Evolutionary conservation across 306 rosid species (phyloP).

Genomic region (Fagus sylvatica): DNA sequence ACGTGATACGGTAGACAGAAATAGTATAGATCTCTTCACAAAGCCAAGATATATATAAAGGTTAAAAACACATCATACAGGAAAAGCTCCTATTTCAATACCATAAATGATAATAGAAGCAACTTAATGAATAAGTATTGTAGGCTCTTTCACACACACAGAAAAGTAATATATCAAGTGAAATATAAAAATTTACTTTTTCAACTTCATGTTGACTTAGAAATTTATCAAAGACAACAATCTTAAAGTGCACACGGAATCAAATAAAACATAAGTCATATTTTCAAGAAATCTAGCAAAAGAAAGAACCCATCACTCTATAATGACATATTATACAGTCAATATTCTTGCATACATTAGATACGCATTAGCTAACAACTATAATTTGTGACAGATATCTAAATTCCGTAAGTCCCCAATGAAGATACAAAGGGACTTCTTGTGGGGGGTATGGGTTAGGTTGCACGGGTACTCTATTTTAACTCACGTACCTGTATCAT

Average conservation of each 20-base stretch:
- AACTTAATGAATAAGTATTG: not conserved
- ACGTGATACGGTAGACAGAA: conserved; percentile 1
- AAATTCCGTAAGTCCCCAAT: not conserved
- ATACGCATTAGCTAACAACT: not conserved
- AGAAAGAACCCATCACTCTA: not conserved
- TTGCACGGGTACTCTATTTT: no score
- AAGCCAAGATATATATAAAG: conserved; percentile 1
- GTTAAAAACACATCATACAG: not conserved
- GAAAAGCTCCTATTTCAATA: not conserved
- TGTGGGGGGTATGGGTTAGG: no score
- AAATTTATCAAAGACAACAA: not conserved
- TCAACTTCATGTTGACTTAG: not conserved
- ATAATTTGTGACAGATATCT: not conserved
- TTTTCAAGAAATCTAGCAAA: not conserved
- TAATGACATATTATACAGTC: not conserved
- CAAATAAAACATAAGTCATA: not conserved
- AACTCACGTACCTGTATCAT: no score
- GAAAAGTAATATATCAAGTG: not conserved
- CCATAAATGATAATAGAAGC: not conserved
- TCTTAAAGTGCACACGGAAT: not conserved
- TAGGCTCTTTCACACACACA: not conserved
- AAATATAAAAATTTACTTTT: not conserved
- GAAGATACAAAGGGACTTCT: no score
- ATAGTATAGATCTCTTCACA: conserved; percentile 11
- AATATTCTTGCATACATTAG: not conserved